Percentiles rank a stretch among this genome's conserved stretches.
Evolutionary conservation across 192 early-diverging fungal species (phyloP).

Genomic region (Jimgerdemannia flammicorona): DNA sequence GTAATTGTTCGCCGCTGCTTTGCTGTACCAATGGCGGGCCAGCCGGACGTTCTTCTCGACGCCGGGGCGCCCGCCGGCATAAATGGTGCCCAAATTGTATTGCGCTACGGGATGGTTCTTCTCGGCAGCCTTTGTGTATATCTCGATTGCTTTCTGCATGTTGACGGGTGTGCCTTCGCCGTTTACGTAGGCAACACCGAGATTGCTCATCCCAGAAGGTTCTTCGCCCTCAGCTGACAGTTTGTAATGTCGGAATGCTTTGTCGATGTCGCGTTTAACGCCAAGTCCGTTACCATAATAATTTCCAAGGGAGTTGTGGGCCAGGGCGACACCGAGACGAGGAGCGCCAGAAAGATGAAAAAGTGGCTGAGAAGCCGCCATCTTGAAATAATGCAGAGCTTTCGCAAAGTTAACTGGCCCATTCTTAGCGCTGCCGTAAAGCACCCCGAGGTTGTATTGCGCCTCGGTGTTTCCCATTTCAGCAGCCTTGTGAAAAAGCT

Average conservation of each 20-base stretch:
- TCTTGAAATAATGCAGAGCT: neutral
- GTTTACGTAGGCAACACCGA: neutral
- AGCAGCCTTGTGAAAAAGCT: neutral
- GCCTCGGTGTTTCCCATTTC: neutral
- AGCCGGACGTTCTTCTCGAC: neutral
- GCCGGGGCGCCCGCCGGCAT: neutral
- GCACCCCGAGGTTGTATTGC: neutral
- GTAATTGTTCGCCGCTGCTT: neutral
- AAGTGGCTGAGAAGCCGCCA: neutral
- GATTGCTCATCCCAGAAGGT: neutral
- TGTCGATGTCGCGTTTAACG: neutral
- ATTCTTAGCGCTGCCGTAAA: neutral
- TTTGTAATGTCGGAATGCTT: neutral
- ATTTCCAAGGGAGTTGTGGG: neutral
- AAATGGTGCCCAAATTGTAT: neutral
- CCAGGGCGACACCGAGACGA: neutral
- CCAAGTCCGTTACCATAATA: neutral
- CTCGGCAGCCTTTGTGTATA: neutral
- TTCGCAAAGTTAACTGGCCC: neutral
- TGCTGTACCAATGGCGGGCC: neutral
- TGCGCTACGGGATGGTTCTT: neutral
- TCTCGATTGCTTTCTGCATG: neutral
- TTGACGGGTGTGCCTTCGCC: neutral
- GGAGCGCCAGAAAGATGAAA: neutral
- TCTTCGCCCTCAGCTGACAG: neutral